Conservation (phyloP, 2,329 filamentous ascomycete genomes). For the Hirsutella minnesotensis region DNA sequence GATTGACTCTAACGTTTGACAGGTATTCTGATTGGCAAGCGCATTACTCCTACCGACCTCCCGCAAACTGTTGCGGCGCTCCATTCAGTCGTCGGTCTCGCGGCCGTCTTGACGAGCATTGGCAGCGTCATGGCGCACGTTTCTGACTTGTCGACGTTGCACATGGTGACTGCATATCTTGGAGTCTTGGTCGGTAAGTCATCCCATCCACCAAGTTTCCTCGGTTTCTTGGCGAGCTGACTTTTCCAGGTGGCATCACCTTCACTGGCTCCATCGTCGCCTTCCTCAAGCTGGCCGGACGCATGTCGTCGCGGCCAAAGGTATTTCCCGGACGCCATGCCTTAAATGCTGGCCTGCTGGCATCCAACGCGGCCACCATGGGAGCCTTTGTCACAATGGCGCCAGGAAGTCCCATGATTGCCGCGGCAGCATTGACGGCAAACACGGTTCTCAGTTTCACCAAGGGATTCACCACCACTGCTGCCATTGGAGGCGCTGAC, state of each 20-base stretch:
- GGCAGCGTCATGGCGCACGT: constrained; percentile 72
- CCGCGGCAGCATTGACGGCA: constrained; percentile 63
- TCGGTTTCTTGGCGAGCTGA: neutral
- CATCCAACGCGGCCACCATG: constrained; percentile 71
- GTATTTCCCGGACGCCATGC: constrained; percentile 62
- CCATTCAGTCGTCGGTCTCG: constrained; percentile 81
- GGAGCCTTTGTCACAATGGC: constrained; percentile 73
- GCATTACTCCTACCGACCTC: constrained; percentile 78
- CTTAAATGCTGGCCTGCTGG: constrained; percentile 63
- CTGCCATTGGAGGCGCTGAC: constrained; percentile 84
- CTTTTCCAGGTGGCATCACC: constrained; percentile 53
- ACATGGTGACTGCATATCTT: constrained; percentile 76
- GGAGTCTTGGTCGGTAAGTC: constrained; percentile 64
- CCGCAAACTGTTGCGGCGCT: constrained; percentile 83
- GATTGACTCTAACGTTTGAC: constrained; percentile 6
- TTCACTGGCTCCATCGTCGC: constrained; percentile 87
- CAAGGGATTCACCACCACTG: constrained; percentile 79
- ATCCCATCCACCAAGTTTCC: neutral
- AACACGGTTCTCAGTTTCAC: constrained; percentile 70
- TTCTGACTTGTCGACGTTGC: constrained; percentile 59
- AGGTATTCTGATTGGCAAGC: constrained; percentile 67
- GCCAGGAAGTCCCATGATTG: constrained; percentile 66
- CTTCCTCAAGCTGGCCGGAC: constrained; percentile 75
- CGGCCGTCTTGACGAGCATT: constrained; percentile 78
- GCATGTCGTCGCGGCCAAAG: constrained; percentile 67